Base-by-base conservation (phyloP, 768 basidiomycete genomes). In the Erythrobasidium yunnanense region DNA sequence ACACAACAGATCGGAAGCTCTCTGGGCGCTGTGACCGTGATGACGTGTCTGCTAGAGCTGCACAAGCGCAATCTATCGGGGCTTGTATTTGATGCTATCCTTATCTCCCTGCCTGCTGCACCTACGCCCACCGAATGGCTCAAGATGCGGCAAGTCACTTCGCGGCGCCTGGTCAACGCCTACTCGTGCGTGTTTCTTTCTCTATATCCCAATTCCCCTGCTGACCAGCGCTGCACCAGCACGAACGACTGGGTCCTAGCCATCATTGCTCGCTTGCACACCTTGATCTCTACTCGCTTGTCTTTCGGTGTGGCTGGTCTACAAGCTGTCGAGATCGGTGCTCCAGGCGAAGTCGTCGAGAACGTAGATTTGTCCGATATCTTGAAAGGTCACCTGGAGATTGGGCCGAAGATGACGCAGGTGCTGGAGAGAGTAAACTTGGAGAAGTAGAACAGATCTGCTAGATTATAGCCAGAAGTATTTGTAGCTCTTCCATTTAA, bases 21-120 rank as follows among this genome's bases (percentile, higher is more conserved):
- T 4, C 74, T 79, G 3, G 80, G 80, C n/a, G 77, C 79, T 65
- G n/a, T 71, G 55, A 62, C 73, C 68, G 22, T 66, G 70, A 46
- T 72, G 62, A 23, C 58, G 38, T 70, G 60, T 60, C 73, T 66
- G 42, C 47, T 52, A 8, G 65, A 55, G 49, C 67, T 33, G 18
- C 70, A 27, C 65, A 4, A 33, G 1, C 65, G 69, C 20, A n/a
- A 63, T 7, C 63, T 68, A 5, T 65, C 55, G 53, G 70, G 73
- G 22, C 74, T 79, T 38, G 77, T 80, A 55, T 79, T 79, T 71
- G 73, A 75, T 0, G 80, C 78, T 0, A 74, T 73, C 56, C 69
- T 80, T 57, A 78, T 80, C 71, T 78, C 78, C 4, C 70, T 79
- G 1, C 79, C 79, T 0, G 69, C 75, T 1, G 72, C 75, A 1